A percentile compares a stretch with the other conserved stretches of the same genome.
phyloP scores from a whole-genome alignment of 768 basidiomycete species.

The Kwoniella europaea region DNA sequence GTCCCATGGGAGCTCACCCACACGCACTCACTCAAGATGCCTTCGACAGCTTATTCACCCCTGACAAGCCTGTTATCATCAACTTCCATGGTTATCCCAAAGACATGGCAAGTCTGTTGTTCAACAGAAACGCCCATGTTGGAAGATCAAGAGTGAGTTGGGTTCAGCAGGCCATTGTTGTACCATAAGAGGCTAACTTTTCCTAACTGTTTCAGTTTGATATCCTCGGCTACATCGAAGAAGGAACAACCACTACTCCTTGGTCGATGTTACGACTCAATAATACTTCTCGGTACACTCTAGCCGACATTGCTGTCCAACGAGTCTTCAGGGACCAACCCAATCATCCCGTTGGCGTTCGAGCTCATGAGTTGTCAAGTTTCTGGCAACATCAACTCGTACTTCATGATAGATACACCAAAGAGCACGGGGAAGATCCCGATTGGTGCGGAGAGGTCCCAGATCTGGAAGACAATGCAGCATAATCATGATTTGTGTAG shows the following conservation, averaged over 20 bases:
- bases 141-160: constrained; percentile 44
- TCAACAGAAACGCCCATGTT: constrained; percentile 51
- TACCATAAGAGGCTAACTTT: background rate
- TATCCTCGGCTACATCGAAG: constrained; percentile 52
- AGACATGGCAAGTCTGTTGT: constrained; percentile 53
- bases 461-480: constrained; percentile 31
- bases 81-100: constrained; percentile 76
- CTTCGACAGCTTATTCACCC: constrained; percentile 51
- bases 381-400: constrained; percentile 67
- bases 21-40: constrained; percentile 53
- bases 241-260: constrained; percentile 55
- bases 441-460: constrained; percentile 47
- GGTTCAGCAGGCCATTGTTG: background rate
- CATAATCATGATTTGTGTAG: constrained; percentile 16
- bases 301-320: constrained; percentile 56
- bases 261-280: constrained; percentile 61
- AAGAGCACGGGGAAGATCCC: constrained; percentile 59
- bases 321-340: constrained; percentile 48
- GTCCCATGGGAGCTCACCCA: constrained; percentile 63
- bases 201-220: constrained; percentile 36
- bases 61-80: constrained; percentile 65
- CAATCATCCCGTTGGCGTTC: constrained; percentile 59
- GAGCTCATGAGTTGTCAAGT: constrained; percentile 67
- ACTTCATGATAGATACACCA: constrained; percentile 70
- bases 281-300: constrained; percentile 54